These are phyloP conservation scores for Pythium biforme DNA, from an alignment of 352 stramenopile genomes.

Conservation along the genomic window DNA sequence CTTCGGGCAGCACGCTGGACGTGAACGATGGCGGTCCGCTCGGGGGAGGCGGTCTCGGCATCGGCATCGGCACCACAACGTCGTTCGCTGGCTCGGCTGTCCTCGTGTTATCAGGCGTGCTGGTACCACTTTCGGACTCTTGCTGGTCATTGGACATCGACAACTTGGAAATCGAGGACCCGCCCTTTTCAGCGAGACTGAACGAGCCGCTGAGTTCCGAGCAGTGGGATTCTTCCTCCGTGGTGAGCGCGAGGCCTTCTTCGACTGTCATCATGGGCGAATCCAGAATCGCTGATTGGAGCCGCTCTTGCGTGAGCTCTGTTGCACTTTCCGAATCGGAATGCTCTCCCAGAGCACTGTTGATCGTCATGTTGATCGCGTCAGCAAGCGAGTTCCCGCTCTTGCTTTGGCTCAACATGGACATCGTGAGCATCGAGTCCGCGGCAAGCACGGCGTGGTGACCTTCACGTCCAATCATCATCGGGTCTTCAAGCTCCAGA, in stretches of 20 bases:
- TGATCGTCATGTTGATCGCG: slow-evolving; percentile 18
- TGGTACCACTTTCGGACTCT: not conserved
- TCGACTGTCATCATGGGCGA: slow-evolving; percentile 20
- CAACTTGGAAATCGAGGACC: slow-evolving; percentile 8
- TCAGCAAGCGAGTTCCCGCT: slow-evolving; percentile 27
- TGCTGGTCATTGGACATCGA: not conserved
- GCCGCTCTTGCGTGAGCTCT: slow-evolving; percentile 16
- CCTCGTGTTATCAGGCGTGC: not conserved
- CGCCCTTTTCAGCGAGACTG: not conserved
- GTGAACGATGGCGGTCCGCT: slow-evolving; percentile 44
- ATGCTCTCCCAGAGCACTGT: too few species aligned
- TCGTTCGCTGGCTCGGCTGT: not conserved
- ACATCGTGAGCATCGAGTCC: slow-evolving; percentile 24
- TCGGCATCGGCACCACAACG: not conserved
- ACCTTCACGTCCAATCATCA: slow-evolving; percentile 66
- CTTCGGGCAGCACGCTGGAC: slow-evolving; percentile 48
- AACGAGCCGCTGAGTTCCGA: slow-evolving; percentile 9
- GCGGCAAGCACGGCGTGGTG: slow-evolving; percentile 28
- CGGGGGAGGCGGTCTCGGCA: slow-evolving; percentile 14
- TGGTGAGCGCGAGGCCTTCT: not conserved
- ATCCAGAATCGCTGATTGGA: slow-evolving; percentile 16
- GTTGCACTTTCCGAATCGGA: slow-evolving; percentile 27
- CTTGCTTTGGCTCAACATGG: slow-evolving; percentile 24
- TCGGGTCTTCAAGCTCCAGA: slow-evolving; percentile 81
- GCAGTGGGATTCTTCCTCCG: slow-evolving; percentile 2